phyloP scores from a whole-genome alignment of 2,329 filamentous ascomycete genomes.

The Penicillium palitans region DNA sequence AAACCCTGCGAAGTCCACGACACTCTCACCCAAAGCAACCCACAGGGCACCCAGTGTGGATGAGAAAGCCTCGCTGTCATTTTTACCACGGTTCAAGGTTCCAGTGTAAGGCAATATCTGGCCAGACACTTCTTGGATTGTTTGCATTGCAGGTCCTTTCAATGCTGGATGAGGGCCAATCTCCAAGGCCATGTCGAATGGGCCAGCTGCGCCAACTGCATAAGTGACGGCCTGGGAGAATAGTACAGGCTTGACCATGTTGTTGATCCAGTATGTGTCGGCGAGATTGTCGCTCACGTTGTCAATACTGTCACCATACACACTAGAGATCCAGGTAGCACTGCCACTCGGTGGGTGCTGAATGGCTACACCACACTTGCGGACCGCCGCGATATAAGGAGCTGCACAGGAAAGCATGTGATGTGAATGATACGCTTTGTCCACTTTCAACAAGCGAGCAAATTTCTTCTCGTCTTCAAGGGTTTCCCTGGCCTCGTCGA shows the following conservation, averaged over 20 bases:
- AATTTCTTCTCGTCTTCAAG: constrained; percentile 43
- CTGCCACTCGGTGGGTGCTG: constrained; percentile 1
- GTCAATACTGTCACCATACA: constrained; percentile 21
- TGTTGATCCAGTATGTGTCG: constrained; percentile 33
- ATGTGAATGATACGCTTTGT: constrained; percentile 48
- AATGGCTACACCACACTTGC: constrained; percentile 16
- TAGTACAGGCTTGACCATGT: constrained; percentile 28
- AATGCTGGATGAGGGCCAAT: constrained; percentile 40
- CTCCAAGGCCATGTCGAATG: constrained; percentile 31
- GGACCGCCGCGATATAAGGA: constrained; percentile 30
- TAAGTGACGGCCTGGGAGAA: constrained; percentile 24
- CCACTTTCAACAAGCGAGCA: constrained; percentile 42
- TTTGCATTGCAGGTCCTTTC: constrained; percentile 32
- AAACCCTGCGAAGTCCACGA: constrained; percentile 18
- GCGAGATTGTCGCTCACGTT: constrained; percentile 17
- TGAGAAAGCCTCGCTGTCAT: constrained; percentile 14
- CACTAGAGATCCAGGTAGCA: constrained; percentile 34
- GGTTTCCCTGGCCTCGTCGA: constrained; percentile 32
- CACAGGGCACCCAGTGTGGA: constrained; percentile 22
- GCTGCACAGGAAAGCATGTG: constrained; percentile 42
- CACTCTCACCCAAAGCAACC: constrained; percentile 17
- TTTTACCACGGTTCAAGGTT: constrained; percentile 17
- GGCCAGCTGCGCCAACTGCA: constrained; percentile 14
- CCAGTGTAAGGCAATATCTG: constrained; percentile 18
- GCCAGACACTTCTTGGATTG: constrained; percentile 23